Evolutionary conservation across 352 stramenopile genomes (phyloP), one percentile per base, ranked within the genome.

Genomic region (Globisporangium spinosum): DNA sequence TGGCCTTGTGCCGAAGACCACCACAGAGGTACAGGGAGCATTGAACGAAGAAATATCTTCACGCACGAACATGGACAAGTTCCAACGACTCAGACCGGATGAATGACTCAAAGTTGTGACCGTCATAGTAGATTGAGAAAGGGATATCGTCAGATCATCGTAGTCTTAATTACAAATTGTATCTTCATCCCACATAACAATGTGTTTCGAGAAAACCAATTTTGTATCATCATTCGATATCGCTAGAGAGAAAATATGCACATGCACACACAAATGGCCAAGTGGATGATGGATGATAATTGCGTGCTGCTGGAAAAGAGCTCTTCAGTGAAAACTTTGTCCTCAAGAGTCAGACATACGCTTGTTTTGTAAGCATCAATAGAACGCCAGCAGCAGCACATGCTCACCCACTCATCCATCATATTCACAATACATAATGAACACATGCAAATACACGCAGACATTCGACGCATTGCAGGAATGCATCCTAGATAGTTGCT

Each of bases 311-410:
- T 65, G 22, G 22, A 34, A 40, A 34, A 34, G 54, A 72, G 62
- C 82, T 82, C 76, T 85, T 88, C 77, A 85, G 78, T 62, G 55
- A 71, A 78, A 76, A 67, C 27, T 22, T 73, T 89, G 77, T 89
- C 85, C 75, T 90, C 85, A 93, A 80, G 64, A 78, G 72, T 90
- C 85, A 88, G 85, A 92, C 85, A 94, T 94, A 94, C 83, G 85
- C 85, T 94, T 94, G 83, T 92, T 91, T 67, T 71, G n/a, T 80
- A 68, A 73, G 69, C 83, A 93, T 91, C 83, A 86, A 55, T 60
- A 90, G 75, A 83, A 62, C 65, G 47, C 65, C 54, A 66, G 43
- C 23, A 34, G 32, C 22, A 61, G 1, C 34, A 32, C 43, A 61
- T 12, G 43, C 55, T 29, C 25, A 64, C 20, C 25, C 12, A 54